Evolutionary conservation across 2,329 filamentous ascomycete genomes (phyloP).

Genomic region (Fusarium armeniacum): DNA sequence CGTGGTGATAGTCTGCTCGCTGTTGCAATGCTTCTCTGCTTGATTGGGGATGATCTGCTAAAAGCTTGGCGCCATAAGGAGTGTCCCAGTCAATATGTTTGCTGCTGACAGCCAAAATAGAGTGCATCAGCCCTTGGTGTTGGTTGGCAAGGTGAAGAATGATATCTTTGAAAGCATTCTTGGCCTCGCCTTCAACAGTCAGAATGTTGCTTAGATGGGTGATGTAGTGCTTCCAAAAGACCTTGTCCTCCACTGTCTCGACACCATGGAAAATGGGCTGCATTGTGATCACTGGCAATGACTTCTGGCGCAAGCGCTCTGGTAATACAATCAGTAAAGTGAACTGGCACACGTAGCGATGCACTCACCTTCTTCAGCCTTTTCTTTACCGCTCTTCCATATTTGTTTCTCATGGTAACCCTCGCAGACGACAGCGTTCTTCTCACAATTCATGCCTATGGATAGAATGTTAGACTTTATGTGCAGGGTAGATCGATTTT

Average conservation of each 20-base stretch:
- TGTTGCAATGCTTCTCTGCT: slow-evolving; percentile 62
- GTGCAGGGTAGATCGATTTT: neutral
- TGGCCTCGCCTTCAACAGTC: slow-evolving; percentile 83
- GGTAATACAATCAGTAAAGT: slow-evolving; percentile 30
- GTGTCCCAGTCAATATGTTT: slow-evolving; percentile 77
- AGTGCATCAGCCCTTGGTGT: slow-evolving; percentile 90
- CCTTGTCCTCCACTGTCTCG: slow-evolving; percentile 82
- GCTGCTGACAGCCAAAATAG: slow-evolving; percentile 84
- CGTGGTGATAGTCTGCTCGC: slow-evolving; percentile 69
- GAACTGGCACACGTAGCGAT: too few species aligned
- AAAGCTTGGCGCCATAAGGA: slow-evolving; percentile 67
- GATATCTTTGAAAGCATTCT: slow-evolving; percentile 88
- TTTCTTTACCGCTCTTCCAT: slow-evolving; percentile 89
- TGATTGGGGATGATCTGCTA: slow-evolving; percentile 64
- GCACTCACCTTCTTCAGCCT: slow-evolving; percentile 73
- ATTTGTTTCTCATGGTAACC: slow-evolving; percentile 89
- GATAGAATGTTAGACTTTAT: slow-evolving; percentile 41
- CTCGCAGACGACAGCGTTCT: slow-evolving; percentile 92
- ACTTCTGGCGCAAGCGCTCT: slow-evolving; percentile 66
- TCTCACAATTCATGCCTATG: slow-evolving; percentile 86
- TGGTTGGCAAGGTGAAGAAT: slow-evolving; percentile 84
- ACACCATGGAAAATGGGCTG: slow-evolving; percentile 82
- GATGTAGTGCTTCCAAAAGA: slow-evolving; percentile 88
- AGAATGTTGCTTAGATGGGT: slow-evolving; percentile 83
- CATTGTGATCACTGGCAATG: slow-evolving; percentile 68